Conservation (phyloP, 768 basidiomycete species). For the Crucibulum laeve region DNA sequence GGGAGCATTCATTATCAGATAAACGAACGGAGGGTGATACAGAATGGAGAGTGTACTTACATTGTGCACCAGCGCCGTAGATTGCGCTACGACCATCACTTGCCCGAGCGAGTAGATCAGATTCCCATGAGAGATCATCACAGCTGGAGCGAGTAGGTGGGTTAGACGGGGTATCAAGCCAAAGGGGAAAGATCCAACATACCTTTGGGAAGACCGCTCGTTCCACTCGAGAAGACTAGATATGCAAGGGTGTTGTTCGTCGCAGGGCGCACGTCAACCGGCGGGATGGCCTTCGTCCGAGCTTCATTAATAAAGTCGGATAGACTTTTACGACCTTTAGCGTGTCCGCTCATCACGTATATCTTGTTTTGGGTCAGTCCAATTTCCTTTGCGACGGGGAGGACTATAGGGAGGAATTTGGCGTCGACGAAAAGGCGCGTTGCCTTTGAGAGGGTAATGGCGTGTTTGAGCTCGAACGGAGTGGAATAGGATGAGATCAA, state of each 20-base stretch:
- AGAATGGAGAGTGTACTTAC: constrained; percentile 23
- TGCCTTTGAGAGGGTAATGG: constrained; percentile 24
- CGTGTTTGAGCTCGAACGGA: constrained; percentile 31
- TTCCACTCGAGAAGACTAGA: constrained; percentile 74
- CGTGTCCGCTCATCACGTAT: constrained; percentile 41
- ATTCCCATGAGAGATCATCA: constrained; percentile 75
- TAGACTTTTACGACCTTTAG: constrained; percentile 37
- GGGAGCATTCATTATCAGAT: too few relatives aligned
- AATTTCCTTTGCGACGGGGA: constrained; percentile 28
- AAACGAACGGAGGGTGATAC: too few relatives aligned
- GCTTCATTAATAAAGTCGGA: constrained; percentile 37
- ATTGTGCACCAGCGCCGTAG: constrained; percentile 24
- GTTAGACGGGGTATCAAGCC: neutral
- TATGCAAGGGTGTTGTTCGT: constrained; percentile 57
- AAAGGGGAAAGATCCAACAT: constrained; percentile 1
- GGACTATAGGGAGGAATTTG: constrained; percentile 20
- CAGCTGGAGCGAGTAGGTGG: constrained; percentile 40
- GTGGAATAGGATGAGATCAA: constrained; percentile 33
- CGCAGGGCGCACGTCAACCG: constrained; percentile 39
- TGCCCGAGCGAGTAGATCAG: constrained; percentile 42
- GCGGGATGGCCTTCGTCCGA: constrained; percentile 29
- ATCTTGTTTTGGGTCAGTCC: constrained; percentile 38
- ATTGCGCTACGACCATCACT: constrained; percentile 21
- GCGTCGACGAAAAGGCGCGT: constrained; percentile 31
- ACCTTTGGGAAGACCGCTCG: constrained; percentile 76